Conservation (phyloP, 352 stramenopile genomes). For the Phytophthora gonapodyides region DNA sequence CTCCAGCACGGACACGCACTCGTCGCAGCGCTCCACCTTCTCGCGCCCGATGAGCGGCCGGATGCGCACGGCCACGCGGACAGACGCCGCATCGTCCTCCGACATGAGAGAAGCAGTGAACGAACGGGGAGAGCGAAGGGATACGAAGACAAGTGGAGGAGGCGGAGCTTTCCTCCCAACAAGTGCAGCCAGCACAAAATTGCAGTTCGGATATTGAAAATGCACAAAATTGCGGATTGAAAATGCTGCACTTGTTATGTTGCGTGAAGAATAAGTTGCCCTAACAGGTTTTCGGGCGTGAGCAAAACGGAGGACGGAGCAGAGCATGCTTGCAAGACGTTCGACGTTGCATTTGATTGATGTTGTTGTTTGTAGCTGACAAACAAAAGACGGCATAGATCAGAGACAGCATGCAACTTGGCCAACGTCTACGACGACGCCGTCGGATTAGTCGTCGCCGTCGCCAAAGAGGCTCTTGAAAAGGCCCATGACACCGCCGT, state of each 20-base stretch:
- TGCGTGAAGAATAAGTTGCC: background rate
- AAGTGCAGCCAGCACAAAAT: background rate
- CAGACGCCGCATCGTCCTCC: constrained; percentile 63
- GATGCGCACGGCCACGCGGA: constrained; percentile 86
- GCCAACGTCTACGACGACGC: background rate
- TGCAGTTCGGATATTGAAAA: background rate
- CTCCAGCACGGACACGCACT: constrained; percentile 86
- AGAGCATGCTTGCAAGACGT: too few relatives aligned
- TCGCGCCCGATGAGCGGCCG: constrained; percentile 87
- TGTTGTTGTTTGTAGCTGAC: too few relatives aligned
- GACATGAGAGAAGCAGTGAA: constrained; percentile 13
- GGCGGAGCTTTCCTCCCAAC: background rate
- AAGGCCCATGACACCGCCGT: constrained; percentile 51
- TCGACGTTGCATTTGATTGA: background rate
- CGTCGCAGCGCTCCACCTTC: constrained; percentile 88
- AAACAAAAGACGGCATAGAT: too few relatives aligned
- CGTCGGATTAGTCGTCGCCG: constrained; percentile 25
- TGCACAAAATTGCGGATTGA: constrained; percentile 7
- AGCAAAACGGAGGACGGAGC: too few relatives aligned
- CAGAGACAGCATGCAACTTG: background rate
- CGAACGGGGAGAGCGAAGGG: background rate
- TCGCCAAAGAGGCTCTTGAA: constrained; percentile 63
- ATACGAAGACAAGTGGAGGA: too few relatives aligned
- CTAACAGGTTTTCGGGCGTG: background rate
- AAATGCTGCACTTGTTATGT: constrained; percentile 22